Evolutionary conservation across 2,329 filamentous ascomycete species (phyloP), one percentile per base, ranked within the genome.

Genomic region (Metarhizium rileyi): DNA sequence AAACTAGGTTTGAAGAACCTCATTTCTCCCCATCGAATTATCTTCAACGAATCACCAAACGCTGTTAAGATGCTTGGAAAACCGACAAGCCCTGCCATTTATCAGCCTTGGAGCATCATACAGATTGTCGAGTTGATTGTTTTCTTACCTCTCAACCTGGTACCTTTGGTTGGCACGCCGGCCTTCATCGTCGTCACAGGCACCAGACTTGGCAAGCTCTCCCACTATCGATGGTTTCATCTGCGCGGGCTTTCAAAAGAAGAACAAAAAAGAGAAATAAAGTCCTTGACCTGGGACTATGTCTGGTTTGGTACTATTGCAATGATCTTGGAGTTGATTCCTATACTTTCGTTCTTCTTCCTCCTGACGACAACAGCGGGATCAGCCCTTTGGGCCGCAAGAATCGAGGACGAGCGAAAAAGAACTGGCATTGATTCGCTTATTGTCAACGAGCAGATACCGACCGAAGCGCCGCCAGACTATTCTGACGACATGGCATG

Each of bases 321-420:
- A 46, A 80, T 96, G 70, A 65, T 89, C 6, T 68, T 97, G 26
- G 88, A 96, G 68, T 76, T 97, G n/a, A 76, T 96, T 8, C 93
- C 93, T 1, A 76, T 91, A 12, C 68, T 96, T 45, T 94, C 87
- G n/a, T 94, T 98, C 76, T 83, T 97, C 63, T 96, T 97, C 65
- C 75, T 97, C 36, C 70, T 98, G 56, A 96, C 91, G 0, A 90
- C 87, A 3, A 86, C 90, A 1, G 81, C 83, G 20, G 93, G 91
- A 2, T 84, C 87, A 41, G 91, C 89, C 1, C 70, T 97, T 33
- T 97, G 91, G 90, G 87, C 83, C 2, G 83, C 83, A 2, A 81
- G 84, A 55, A 69, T 96, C 46, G 90, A 97, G 66, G 73, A 80
- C 48, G 71, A 78, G 56, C 68, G 64, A 45, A 57, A 57, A 22